A percentile compares a stretch with the other conserved stretches of the same genome.
Conservation (phyloP, 768 basidiomycete genomes). For the Pholiota molesta region DNA sequence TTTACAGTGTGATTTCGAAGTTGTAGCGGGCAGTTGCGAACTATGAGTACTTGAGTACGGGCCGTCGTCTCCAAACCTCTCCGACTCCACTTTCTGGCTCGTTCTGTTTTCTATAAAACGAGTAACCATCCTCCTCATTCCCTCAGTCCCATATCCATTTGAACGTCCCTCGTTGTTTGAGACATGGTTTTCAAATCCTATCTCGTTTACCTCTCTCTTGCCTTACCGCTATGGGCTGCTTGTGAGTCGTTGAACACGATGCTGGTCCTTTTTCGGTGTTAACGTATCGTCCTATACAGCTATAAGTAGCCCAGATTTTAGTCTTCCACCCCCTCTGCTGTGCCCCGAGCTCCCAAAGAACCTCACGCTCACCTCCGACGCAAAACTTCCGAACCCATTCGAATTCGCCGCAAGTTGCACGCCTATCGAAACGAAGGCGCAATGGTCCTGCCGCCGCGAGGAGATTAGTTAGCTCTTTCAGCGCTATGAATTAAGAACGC, state of each 20-base stretch:
- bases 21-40: neutral
- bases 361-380: conserved; percentile 33
- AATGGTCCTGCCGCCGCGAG: conserved; percentile 51
- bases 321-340: neutral
- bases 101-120: neutral
- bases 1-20: neutral
- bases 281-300: neutral
- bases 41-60: neutral
- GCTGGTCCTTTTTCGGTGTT: neutral
- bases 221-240: conserved; percentile 8
- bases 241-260: neutral
- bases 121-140: neutral
- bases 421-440: conserved; percentile 37
- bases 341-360: conserved; percentile 29
- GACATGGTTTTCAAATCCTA: conserved; percentile 12
- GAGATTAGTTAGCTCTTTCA: conserved; percentile 52
- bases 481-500: conserved; percentile 48
- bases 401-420: conserved; percentile 42
- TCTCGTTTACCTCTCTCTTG: conserved; percentile 10
- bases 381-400: conserved; percentile 55
- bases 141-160: neutral
- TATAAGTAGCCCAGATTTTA: neutral
- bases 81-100: neutral
- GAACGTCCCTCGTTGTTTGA: neutral
- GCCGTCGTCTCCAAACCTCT: neutral